Conservation (phyloP, 2,329 filamentous ascomycete genomes). For the Pezicula radicicola region DNA sequence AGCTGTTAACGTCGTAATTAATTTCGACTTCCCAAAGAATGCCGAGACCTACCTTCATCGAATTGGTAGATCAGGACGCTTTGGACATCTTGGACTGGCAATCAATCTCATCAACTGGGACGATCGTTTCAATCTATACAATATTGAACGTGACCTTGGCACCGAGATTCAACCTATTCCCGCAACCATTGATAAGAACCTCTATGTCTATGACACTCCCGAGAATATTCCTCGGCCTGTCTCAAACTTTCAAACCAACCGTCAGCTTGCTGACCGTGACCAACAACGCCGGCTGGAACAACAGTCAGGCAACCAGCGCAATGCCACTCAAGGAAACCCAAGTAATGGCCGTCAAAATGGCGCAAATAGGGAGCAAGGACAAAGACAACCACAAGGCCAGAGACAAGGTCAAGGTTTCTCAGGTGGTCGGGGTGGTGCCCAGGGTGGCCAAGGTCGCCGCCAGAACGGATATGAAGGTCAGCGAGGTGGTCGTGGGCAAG, state of each 20-base stretch:
- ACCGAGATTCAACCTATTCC: slow-evolving; percentile 99
- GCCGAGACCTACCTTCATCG: slow-evolving; percentile 98
- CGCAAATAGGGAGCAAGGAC: slow-evolving; percentile 19
- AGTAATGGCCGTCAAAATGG: slow-evolving; percentile 24
- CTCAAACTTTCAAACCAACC: slow-evolving; percentile 40
- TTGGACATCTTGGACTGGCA: slow-evolving; percentile 93
- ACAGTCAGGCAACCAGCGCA: slow-evolving; percentile 19
- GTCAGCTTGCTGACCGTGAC: slow-evolving; percentile 19
- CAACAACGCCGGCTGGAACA: slow-evolving; percentile 17
- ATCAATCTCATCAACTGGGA: slow-evolving; percentile 99
- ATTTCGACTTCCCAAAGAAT: slow-evolving; percentile 99
- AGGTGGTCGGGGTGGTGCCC: slow-evolving; percentile 23
- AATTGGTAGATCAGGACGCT: slow-evolving; percentile 95
- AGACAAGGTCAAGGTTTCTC: slow-evolving; percentile 23
- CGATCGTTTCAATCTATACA: slow-evolving; percentile 97
- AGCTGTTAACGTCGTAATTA: slow-evolving; percentile 99
- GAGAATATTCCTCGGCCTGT: slow-evolving; percentile 89
- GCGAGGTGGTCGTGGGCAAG: slow-evolving; percentile 28
- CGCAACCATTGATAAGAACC: slow-evolving; percentile 88
- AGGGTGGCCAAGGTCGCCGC: slow-evolving; percentile 21
- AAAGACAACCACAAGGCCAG: slow-evolving; percentile 24
- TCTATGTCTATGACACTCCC: slow-evolving; percentile 97
- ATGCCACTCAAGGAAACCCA: slow-evolving; percentile 17
- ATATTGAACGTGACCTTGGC: slow-evolving; percentile 94
- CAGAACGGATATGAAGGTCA: slow-evolving; percentile 26